These are phyloP conservation scores for Arthrobotrys pseudoclavata DNA, from an alignment of 2,329 filamentous ascomycete genomes.

Conservation along the genomic window DNA sequence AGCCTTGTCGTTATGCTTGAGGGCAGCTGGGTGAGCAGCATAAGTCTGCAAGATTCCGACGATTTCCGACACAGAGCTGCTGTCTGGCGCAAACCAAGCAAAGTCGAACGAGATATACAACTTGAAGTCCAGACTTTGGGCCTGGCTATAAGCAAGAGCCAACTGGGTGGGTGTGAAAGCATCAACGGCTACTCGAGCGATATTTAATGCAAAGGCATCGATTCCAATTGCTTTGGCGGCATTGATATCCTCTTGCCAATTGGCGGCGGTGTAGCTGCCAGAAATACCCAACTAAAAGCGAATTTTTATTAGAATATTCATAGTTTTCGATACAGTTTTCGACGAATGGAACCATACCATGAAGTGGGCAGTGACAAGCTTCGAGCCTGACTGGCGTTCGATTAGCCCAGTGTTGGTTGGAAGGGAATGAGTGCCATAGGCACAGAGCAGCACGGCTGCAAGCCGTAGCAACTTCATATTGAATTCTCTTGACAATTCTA, in stretches of 20 bases:
- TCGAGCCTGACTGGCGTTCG: slow-evolving; percentile 42
- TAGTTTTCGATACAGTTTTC: background rate
- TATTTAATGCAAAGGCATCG: slow-evolving; percentile 66
- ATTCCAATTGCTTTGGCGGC: slow-evolving; percentile 66
- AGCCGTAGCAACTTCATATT: slow-evolving; percentile 44
- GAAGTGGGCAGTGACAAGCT: slow-evolving; percentile 52
- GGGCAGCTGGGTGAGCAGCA: slow-evolving; percentile 66
- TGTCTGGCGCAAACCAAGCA: slow-evolving; percentile 58
- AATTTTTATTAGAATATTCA: background rate
- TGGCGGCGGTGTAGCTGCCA: slow-evolving; percentile 63
- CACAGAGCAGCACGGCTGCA: slow-evolving; percentile 48
- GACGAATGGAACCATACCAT: slow-evolving; percentile 28
- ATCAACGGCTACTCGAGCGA: slow-evolving; percentile 64
- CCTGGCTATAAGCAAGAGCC: slow-evolving; percentile 65
- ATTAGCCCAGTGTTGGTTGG: slow-evolving; percentile 31
- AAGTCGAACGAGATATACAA: slow-evolving; percentile 66
- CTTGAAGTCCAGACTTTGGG: slow-evolving; percentile 64
- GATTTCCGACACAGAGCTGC: slow-evolving; percentile 63
- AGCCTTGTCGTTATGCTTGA: slow-evolving; percentile 67
- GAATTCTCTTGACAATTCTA: slow-evolving; percentile 1
- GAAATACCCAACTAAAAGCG: slow-evolving; percentile 64
- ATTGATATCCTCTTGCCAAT: slow-evolving; percentile 65
- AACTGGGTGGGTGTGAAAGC: slow-evolving; percentile 63
- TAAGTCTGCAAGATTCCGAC: slow-evolving; percentile 66
- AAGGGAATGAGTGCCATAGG: slow-evolving; percentile 48